phyloP scores from a whole-genome alignment of 805 yeast species.

The Zygoascus flipseniorum region DNA sequence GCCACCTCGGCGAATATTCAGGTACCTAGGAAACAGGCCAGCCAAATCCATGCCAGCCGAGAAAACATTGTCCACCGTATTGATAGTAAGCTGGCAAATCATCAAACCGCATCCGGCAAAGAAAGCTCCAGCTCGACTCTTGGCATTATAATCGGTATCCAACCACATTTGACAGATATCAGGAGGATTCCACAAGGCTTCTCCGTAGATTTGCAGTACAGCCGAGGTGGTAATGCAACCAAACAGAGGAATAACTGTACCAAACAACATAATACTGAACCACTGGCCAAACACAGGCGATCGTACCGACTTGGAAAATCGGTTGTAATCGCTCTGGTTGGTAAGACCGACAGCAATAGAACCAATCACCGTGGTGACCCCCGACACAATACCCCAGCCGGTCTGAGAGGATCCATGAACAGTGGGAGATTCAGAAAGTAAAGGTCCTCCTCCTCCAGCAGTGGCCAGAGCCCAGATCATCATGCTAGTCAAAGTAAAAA shows the following conservation, averaged over 20 bases:
- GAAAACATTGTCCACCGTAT: slow-evolving; percentile 31
- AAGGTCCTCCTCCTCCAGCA: slow-evolving; percentile 16
- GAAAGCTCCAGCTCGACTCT: slow-evolving; percentile 41
- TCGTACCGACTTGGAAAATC: slow-evolving; percentile 34
- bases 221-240: slow-evolving; percentile 41
- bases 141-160: slow-evolving; percentile 29
- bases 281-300: slow-evolving; percentile 34
- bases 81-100: slow-evolving; percentile 8
- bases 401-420: slow-evolving; percentile 20
- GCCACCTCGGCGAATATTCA: slow-evolving; percentile 40
- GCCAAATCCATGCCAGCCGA: slow-evolving; percentile 45
- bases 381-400: slow-evolving; percentile 35
- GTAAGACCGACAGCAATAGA: slow-evolving; percentile 32
- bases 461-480: slow-evolving; percentile 22
- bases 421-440: slow-evolving; percentile 16
- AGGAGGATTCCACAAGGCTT: slow-evolving; percentile 41
- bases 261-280: slow-evolving; percentile 31
- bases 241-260: slow-evolving; percentile 38
- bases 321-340: slow-evolving; percentile 36
- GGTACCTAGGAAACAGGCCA: slow-evolving; percentile 36
- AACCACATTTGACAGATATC: slow-evolving; percentile 33
- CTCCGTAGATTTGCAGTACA: slow-evolving; percentile 32
- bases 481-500: slow-evolving; percentile 25
- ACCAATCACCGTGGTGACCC: slow-evolving; percentile 35
- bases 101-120: slow-evolving; percentile 28